Conservation (phyloP, 2,329 filamentous ascomycete genomes). For the Lasiodiplodia hormozganensis region DNA sequence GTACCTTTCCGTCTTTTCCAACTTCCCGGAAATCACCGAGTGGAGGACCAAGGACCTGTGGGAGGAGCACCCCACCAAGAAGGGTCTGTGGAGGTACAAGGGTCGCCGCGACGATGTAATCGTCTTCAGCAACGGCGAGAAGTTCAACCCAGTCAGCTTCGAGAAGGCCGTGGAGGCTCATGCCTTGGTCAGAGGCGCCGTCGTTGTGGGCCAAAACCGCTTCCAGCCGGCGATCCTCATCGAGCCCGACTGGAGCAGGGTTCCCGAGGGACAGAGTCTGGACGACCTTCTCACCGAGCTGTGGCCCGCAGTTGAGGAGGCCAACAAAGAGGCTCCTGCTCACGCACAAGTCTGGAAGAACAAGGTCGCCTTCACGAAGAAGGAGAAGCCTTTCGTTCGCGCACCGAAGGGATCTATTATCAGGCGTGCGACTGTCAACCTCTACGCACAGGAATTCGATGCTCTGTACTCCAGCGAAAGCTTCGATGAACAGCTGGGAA, state of each 20-base stretch:
- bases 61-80: conserved; percentile 30
- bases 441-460: conserved; percentile 56
- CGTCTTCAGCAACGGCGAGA: conserved; percentile 34
- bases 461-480: conserved; percentile 45
- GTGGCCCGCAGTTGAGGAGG: conserved; percentile 53
- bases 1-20: conserved; percentile 32
- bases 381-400: conserved; percentile 52
- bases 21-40: conserved; percentile 32
- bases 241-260: conserved; percentile 34
- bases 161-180: conserved; percentile 38
- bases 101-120: conserved; percentile 37
- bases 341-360: conserved; percentile 53
- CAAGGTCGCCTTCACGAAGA: conserved; percentile 51
- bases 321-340: conserved; percentile 50
- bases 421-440: conserved; percentile 47
- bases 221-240: conserved; percentile 41
- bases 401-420: conserved; percentile 57
- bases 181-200: conserved; percentile 37
- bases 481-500: conserved; percentile 27
- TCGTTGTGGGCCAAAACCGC: conserved; percentile 41
- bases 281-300: conserved; percentile 49
- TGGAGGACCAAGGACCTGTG: conserved; percentile 34
- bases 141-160: conserved; percentile 35
- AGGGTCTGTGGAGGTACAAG: conserved; percentile 33
- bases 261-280: conserved; percentile 27